Evolutionary conservation across 768 basidiomycete species (phyloP).

Genomic region (Lactarius sanguifluus): DNA sequence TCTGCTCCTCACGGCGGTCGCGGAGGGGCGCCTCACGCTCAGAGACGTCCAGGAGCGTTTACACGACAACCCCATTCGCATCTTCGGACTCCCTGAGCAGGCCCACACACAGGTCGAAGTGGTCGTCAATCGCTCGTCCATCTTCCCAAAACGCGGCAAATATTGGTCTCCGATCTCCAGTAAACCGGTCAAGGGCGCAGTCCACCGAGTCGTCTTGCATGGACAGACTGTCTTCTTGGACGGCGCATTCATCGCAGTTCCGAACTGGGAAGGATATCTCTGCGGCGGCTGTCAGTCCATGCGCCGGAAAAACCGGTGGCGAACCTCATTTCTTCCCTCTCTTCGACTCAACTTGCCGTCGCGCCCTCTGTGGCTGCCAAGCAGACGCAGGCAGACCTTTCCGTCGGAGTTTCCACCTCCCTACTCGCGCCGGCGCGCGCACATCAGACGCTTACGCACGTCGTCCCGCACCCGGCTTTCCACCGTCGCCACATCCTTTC

Average conservation of each 20-base stretch:
- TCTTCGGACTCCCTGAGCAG: slow-evolving; percentile 90
- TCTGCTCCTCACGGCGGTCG: slow-evolving; percentile 82
- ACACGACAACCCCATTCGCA: slow-evolving; percentile 88
- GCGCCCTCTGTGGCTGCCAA: slow-evolving; percentile 14
- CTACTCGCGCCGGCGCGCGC: slow-evolving; percentile 38
- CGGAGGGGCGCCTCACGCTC: slow-evolving; percentile 73
- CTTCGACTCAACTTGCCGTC: slow-evolving; percentile 5
- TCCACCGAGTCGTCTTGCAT: slow-evolving; percentile 90
- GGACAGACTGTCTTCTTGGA: slow-evolving; percentile 89
- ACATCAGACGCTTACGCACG: slow-evolving; percentile 46
- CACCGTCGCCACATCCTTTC: slow-evolving; percentile 90
- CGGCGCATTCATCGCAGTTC: slow-evolving; percentile 60
- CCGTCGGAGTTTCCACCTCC: slow-evolving; percentile 13
- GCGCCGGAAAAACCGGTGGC: slow-evolving; percentile 11
- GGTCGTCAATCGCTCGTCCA: slow-evolving; percentile 72
- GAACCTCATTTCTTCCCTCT: slow-evolving; percentile 7
- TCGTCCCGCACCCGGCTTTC: slow-evolving; percentile 80
- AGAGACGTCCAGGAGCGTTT: slow-evolving; percentile 80
- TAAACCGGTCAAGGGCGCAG: slow-evolving; percentile 60
- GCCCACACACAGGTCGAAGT: slow-evolving; percentile 88
- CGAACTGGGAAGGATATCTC: slow-evolving; percentile 76
- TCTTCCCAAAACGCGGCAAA: slow-evolving; percentile 49
- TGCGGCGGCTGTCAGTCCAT: slow-evolving; percentile 39
- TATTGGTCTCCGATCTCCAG: slow-evolving; percentile 86
- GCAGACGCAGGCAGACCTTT: slow-evolving; percentile 12